phyloP scores from a whole-genome alignment of 768 basidiomycete genomes.

The Leucogyrophana mollusca region DNA sequence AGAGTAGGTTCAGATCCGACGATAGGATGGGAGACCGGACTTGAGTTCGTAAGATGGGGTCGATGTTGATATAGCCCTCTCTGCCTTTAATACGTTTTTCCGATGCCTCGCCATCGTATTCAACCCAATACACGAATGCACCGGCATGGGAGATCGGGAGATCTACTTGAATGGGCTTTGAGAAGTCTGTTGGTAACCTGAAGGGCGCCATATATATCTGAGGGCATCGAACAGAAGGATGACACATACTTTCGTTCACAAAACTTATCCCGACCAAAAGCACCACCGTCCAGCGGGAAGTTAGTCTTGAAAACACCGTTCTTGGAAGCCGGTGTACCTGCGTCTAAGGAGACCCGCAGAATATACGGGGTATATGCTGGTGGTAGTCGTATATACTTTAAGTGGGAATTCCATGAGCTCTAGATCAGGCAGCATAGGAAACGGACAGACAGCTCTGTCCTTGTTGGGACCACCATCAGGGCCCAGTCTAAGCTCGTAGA shows the following conservation, averaged over 20 bases:
- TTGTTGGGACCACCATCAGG: slow-evolving; percentile 89
- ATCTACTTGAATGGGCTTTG: slow-evolving; percentile 90
- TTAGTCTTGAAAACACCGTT: slow-evolving; percentile 96
- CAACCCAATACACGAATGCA: slow-evolving; percentile 93
- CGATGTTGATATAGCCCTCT: slow-evolving; percentile 95
- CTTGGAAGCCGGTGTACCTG: slow-evolving; percentile 86
- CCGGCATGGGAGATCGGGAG: slow-evolving; percentile 96
- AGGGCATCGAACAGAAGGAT: neutral
- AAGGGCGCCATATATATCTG: neutral
- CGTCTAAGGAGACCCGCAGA: slow-evolving; percentile 85
- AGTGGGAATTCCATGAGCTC: slow-evolving; percentile 10
- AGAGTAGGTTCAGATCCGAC: slow-evolving; percentile 47
- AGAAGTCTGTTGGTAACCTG: slow-evolving; percentile 84
- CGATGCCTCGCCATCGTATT: slow-evolving; percentile 68
- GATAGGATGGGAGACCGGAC: slow-evolving; percentile 75
- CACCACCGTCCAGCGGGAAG: slow-evolving; percentile 92
- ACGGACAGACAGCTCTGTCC: slow-evolving; percentile 68
- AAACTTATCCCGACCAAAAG: slow-evolving; percentile 74
- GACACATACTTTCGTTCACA: slow-evolving; percentile 68
- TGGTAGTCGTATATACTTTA: slow-evolving; percentile 92
- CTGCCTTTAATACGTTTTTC: slow-evolving; percentile 75
- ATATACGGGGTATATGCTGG: slow-evolving; percentile 89
- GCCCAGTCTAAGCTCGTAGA: slow-evolving; percentile 86
- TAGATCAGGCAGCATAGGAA: slow-evolving; percentile 2
- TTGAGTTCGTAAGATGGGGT: slow-evolving; percentile 80